Conservation (phyloP, 1,139 yeast species). For the Yamadazyma songkhlaensis region DNA sequence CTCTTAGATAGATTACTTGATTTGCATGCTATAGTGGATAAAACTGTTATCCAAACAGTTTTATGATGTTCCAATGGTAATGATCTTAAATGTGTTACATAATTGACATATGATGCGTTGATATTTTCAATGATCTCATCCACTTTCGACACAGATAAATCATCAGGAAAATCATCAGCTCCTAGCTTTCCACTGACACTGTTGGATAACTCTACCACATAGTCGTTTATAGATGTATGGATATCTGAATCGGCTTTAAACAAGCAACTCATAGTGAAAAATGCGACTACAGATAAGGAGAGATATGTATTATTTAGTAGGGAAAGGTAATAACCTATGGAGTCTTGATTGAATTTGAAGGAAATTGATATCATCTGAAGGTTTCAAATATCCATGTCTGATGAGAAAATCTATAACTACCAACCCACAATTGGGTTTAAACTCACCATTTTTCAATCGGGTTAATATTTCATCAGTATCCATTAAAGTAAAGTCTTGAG, state of each 20-base stretch:
- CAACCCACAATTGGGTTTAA: conserved; percentile 87
- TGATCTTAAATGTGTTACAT: background rate
- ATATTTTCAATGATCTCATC: background rate
- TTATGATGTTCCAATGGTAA: background rate
- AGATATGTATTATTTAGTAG: conserved; percentile 28
- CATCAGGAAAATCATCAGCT: background rate
- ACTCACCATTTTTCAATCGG: conserved; percentile 51
- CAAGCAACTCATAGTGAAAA: background rate
- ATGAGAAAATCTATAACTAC: conserved; percentile 80
- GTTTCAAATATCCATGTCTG: conserved; percentile 69
- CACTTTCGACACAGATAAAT: background rate
- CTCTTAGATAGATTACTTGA: background rate
- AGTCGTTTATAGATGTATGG: background rate
- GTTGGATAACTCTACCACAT: background rate
- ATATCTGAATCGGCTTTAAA: background rate
- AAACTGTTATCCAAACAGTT: background rate
- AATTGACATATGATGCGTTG: background rate
- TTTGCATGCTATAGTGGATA: background rate
- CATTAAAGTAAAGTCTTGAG: conserved; percentile 67
- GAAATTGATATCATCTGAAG: conserved; percentile 62
- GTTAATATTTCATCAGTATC: conserved; percentile 52
- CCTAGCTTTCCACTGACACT: background rate
- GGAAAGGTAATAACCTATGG: conserved; percentile 74
- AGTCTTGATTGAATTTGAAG: conserved; percentile 53
- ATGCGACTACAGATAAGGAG: background rate